Base-by-base conservation (phyloP, 495 filamentous ascomycete species). In the Pseudoneurospora amorphoporcata region DNA sequence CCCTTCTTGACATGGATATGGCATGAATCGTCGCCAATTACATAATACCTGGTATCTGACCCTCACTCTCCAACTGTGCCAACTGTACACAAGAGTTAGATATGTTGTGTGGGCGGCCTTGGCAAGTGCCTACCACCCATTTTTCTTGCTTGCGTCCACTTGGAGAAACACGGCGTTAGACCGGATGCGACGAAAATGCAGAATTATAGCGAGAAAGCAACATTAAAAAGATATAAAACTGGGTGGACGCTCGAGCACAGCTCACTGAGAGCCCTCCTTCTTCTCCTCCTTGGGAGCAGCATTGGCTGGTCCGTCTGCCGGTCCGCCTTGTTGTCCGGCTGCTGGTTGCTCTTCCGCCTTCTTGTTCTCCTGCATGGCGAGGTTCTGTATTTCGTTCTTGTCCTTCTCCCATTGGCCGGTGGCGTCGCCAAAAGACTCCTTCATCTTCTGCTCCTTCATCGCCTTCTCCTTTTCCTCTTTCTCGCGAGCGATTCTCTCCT, bases 391-490 rank as follows among this genome's bases (percentile, higher is more conserved):
- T 43, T 90, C 85, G 3, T 88, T 85, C 80, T 92, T 95, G 78
- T 98, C 94, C 77, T 91, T 87, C 77, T 96, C 91, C 91, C 92
- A 95, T 81, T 94, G 87, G 70, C 82, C 83, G 68, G 87, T 89
- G 35, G 89, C 80, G 71, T 92, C 88, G 75, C 89, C 84, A 80
- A 94, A 95, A 68, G 90, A 82, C 71, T 89, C 88, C 73, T 92
- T 90, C 73, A 93, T 88, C 81, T 89, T 90, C 77, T 88, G 86
- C 75, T 86, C 81, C 47, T 87, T 84, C 68, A 91, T 88, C 23
- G 86, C 86, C 42, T 89, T 87, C 74, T 94, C 90, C 75, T 87
- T 85, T 74, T 94, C 91, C 80, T 92, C 91, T 9, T 85, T 81
- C 79, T 97, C 94, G 39, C 87, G 89, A 38, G 87, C 88, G 72